Evolutionary conservation across 768 basidiomycete genomes (phyloP), one percentile per base, ranked within the genome.

Genomic region (Pleurotus pulmonarius): DNA sequence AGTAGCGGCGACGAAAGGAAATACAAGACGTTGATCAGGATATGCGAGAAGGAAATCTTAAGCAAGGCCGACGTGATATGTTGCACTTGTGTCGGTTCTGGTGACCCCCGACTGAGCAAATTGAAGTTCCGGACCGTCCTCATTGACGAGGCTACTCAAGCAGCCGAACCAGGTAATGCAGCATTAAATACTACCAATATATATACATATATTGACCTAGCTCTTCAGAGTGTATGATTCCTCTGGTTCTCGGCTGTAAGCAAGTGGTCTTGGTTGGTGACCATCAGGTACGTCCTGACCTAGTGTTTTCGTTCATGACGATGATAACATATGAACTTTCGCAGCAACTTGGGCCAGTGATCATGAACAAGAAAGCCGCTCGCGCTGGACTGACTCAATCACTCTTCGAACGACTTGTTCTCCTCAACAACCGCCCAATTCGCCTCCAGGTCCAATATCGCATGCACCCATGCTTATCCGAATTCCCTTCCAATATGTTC

Each of bases 311-410:
- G 9, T 12, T 16, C 20, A 29, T 26, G 25, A 3, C 37, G 26
- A 5, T 46, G 25, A 45, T 59, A 25, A 58, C 56, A 2, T 53
- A 39, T 3, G 53, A 18, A 60, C 40, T 34, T 68, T n/a, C 55
- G n/a, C 29, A 90, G 77, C 97, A 98, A 80, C 87, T 98, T 49
- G 97, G 97, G 1, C 97, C 97, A 5, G 97, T 98, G 65, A 98
- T 99, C 69, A 98, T 99, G 97, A 99, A 98, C 83, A 99, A 99
- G 83, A 98, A 99, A 68, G 97, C 97, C 0, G 96, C 97, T 2
- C 91, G 94, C n/a, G 97, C 97, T 4, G 97, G 97, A 16, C 82
- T 99, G 39, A 98, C 95, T 0, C 97, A 98, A 67, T 99, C 97
- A 0, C 86, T 99, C 16, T 99, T 99, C 64, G 97, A 99, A 69